Conservation (phyloP, 2,329 filamentous ascomycete species). For the Bimuria novae-zelandiae region DNA sequence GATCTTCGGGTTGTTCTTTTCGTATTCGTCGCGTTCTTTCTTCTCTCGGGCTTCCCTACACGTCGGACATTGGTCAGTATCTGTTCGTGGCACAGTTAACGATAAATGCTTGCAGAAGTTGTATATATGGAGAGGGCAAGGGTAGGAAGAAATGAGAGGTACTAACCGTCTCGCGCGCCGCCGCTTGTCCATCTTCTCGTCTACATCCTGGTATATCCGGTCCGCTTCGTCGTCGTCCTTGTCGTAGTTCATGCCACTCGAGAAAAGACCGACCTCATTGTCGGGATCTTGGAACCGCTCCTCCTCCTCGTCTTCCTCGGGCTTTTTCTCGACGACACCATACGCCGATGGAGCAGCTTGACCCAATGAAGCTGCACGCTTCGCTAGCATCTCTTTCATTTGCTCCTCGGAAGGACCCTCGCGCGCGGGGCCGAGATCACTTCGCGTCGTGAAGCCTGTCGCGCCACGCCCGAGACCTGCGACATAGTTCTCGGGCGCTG, state of each 20-base stretch:
- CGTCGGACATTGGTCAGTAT: constrained; percentile 72
- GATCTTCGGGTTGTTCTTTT: constrained; percentile 97
- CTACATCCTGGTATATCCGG: constrained; percentile 91
- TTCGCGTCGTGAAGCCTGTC: constrained; percentile 96
- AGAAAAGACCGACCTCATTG: constrained; percentile 94
- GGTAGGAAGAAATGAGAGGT: constrained; percentile 27
- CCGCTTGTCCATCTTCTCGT: constrained; percentile 94
- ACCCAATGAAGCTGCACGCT: constrained; percentile 83
- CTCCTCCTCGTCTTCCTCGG: constrained; percentile 71
- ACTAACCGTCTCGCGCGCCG: constrained; percentile 86
- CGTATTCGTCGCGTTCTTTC: constrained; percentile 91
- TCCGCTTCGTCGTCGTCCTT: constrained; percentile 98
- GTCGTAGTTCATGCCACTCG: constrained; percentile 86
- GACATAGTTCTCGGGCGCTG: constrained; percentile 69
- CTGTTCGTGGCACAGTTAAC: constrained; percentile 69
- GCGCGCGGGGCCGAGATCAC: constrained; percentile 90
- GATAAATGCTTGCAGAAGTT: constrained; percentile 63
- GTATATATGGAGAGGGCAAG: constrained; percentile 24
- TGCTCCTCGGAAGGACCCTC: constrained; percentile 97
- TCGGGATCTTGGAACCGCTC: constrained; percentile 94
- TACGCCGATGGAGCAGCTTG: constrained; percentile 73
- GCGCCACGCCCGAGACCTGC: constrained; percentile 97
- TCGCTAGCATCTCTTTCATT: constrained; percentile 96
- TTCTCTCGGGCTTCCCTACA: constrained; percentile 92
- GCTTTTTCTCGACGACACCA: constrained; percentile 70